A percentile compares a stretch with the other conserved stretches of the same genome.
phyloP scores from a whole-genome alignment of 1,139 yeast genomes.

The Oligophagozyma castellii region DNA sequence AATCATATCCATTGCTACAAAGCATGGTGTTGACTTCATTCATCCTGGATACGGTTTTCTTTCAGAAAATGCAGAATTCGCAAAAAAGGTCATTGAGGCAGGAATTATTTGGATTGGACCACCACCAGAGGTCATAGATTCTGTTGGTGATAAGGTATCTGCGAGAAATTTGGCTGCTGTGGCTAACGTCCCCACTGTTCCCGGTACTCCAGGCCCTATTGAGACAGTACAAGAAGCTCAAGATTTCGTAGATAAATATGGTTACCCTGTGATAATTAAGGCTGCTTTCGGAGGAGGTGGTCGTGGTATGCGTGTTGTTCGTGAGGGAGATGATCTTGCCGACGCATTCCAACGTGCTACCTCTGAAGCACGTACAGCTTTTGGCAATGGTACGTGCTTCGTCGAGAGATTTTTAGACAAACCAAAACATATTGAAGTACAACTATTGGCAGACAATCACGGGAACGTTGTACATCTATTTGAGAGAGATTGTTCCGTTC shows the following conservation, averaged over 20 bases:
- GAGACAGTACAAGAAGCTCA: conserved; percentile 65
- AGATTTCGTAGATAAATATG: conserved; percentile 66
- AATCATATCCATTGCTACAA: conserved; percentile 78
- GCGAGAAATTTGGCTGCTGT: conserved; percentile 78
- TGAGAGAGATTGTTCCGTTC: conserved; percentile 98
- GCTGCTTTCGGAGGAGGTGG: conserved; percentile 99
- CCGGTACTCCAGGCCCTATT: conserved; percentile 98
- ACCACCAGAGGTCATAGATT: conserved; percentile 69
- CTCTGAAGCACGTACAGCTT: conserved; percentile 86
- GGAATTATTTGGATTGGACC: conserved; percentile 99
- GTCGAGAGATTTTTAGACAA: conserved; percentile 88
- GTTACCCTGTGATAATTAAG: conserved; percentile 92
- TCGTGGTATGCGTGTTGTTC: conserved; percentile 98
- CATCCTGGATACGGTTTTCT: conserved; percentile 98
- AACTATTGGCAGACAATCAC: conserved; percentile 80
- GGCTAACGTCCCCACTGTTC: conserved; percentile 85
- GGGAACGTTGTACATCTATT: conserved; percentile 93
- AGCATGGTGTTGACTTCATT: conserved; percentile 84
- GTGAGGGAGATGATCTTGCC: conserved; percentile 85
- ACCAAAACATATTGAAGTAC: conserved; percentile 98
- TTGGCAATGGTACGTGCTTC: conserved; percentile 97
- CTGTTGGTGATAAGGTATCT: conserved; percentile 96
- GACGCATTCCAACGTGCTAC: conserved; percentile 93
- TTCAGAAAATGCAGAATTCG: conserved; percentile 90
- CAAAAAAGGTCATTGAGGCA: conserved; percentile 75